Conservation (phyloP, 192 early-diverging fungal species). For the Backusella westeae region DNA sequence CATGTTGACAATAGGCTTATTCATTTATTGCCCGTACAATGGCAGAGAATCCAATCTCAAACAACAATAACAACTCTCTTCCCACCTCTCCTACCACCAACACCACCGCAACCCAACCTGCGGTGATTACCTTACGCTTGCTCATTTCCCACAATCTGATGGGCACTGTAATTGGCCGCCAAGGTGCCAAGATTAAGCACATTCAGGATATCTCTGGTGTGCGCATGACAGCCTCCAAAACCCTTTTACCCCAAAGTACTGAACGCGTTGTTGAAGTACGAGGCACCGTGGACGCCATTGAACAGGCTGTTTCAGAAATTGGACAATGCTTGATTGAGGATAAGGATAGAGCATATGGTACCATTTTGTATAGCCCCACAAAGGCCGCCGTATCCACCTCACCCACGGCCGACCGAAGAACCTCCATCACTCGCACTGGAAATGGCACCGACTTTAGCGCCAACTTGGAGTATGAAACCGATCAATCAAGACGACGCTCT, state of each 20-base stretch:
- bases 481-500: slow-evolving; percentile 16
- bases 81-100: slow-evolving; percentile 50
- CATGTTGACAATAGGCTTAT: slow-evolving; percentile 58
- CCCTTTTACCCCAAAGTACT: slow-evolving; percentile 88
- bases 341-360: slow-evolving; percentile 76
- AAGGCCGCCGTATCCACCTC: slow-evolving; percentile 25
- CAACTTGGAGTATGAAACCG: background rate
- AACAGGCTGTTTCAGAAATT: slow-evolving; percentile 80
- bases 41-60: slow-evolving; percentile 70
- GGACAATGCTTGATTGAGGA: slow-evolving; percentile 83
- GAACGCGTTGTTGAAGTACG: slow-evolving; percentile 88
- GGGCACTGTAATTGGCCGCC: slow-evolving; percentile 91
- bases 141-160: slow-evolving; percentile 89
- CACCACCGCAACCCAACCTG: slow-evolving; percentile 40
- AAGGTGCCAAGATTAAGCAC: slow-evolving; percentile 91
- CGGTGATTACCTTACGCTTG: slow-evolving; percentile 67
- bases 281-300: slow-evolving; percentile 82
- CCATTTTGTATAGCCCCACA: slow-evolving; percentile 81
- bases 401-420: slow-evolving; percentile 12
- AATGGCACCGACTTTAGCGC: slow-evolving; percentile 54
- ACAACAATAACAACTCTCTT: slow-evolving; percentile 39
- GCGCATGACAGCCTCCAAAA: slow-evolving; percentile 83
- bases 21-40: slow-evolving; percentile 76
- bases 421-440: slow-evolving; percentile 50
- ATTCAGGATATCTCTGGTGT: slow-evolving; percentile 87